Evolutionary conservation across 306 rosid species (phyloP), one percentile per base, ranked within the genome.

Genomic region (Castanea crenata): DNA sequence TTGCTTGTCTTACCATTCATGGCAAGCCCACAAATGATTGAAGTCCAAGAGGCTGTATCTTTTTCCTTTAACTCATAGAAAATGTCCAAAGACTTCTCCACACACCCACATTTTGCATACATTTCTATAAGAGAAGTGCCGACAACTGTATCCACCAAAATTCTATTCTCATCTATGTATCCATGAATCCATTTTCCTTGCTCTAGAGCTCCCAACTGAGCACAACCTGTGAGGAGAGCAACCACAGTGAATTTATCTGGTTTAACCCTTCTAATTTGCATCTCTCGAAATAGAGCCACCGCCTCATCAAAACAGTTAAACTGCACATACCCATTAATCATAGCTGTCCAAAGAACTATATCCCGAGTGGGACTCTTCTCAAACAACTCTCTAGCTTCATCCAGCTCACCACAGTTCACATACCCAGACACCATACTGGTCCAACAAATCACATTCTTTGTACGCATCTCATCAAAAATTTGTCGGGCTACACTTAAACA

Each of bases 271-370:
- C 55, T 54, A 44, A 67, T 25, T 51, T 87, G 88, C 85, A 84
- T 87, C 64, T 87, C 74, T 18, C 72, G 83, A 83, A 82, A 82
- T 51, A 87, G 74, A 27, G 35, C 55, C 69, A 87, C 78, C 0
- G 82, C 90, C 38, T 87, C 81, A 21, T 85, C 80, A 27, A 13
- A 34, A 62, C 4, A 6, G 69, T 85, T 80, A 57, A 82, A 82
- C 65, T 82, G 87, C 19, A 85, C 88, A 77, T 80, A 82, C 76
- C 83, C 86, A 74, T 82, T 87, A 54, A 87, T 84, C 90, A 87
- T 76, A 64, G 85, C 83, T 0, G 88, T 87, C 88, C 86, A 87
- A 38, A 87, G 81, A 67, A 87, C 80, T 52, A 74, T 84, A 76
- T 84, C 90, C 78, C 14, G 83, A 76, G 55, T 51, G 5, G 83